phyloP scores from a whole-genome alignment of 2,329 filamentous ascomycete species.

The Apiospora aurea region DNA sequence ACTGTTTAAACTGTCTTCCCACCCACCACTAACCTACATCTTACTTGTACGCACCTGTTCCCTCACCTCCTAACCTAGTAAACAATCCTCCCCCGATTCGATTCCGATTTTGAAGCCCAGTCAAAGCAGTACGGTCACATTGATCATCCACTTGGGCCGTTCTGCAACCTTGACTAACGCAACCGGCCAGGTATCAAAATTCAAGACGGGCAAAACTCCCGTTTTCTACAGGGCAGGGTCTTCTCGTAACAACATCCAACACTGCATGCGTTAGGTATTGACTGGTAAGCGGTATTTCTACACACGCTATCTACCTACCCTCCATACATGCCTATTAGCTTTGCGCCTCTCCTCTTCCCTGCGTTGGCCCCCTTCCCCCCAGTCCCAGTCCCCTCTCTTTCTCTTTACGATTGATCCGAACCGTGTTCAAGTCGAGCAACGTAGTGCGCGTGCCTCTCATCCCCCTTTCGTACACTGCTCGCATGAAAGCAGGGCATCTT shows the following conservation, averaged over 20 bases:
- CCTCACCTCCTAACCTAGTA: constrained; percentile 2
- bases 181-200: constrained; percentile 3
- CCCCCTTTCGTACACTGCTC: neutral
- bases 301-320: neutral
- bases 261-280: constrained; percentile 16
- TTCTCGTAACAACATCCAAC: constrained; percentile 19
- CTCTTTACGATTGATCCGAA: constrained; percentile 2
- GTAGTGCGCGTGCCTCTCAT: neutral
- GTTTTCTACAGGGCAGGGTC: constrained; percentile 13
- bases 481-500: neutral
- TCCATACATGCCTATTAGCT: neutral
- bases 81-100: neutral
- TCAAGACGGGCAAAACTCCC: constrained; percentile 2
- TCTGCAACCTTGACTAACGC: neutral
- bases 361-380: neutral
- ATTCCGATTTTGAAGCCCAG: neutral
- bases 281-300: constrained; percentile 20
- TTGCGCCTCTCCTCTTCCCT: constrained; percentile 12
- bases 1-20: neutral
- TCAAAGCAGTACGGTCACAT: neutral
- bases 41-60: constrained; percentile 11
- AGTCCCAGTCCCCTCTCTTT: neutral
- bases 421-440: constrained; percentile 11
- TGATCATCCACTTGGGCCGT: constrained; percentile 2
- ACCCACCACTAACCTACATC: neutral